Evolutionary conservation across 768 basidiomycete genomes (phyloP).

Genomic region (Lyophyllum semitale): DNA sequence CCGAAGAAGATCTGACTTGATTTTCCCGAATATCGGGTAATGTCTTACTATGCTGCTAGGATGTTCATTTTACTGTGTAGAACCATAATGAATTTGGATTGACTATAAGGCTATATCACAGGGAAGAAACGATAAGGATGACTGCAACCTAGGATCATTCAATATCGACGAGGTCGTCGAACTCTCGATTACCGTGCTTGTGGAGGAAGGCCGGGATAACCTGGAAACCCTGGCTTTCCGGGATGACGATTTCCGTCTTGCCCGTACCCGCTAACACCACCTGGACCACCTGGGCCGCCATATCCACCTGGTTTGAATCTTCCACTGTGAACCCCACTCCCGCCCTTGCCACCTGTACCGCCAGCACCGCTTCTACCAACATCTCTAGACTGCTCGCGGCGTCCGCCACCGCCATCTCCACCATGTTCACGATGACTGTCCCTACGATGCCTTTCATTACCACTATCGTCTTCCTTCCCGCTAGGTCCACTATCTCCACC

Average conservation of each 20-base stretch:
- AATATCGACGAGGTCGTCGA: neutral
- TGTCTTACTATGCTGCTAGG: neutral
- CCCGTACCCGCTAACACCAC: constrained; percentile 4
- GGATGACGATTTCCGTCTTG: constrained; percentile 3
- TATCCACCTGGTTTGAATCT: constrained; percentile 1
- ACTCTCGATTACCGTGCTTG: neutral
- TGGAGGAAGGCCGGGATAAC: constrained; percentile 8
- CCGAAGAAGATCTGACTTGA: neutral
- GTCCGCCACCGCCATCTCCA: neutral
- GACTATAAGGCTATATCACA: neutral
- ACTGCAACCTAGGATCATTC: neutral
- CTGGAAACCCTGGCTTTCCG: constrained; percentile 13
- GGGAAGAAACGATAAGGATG: neutral
- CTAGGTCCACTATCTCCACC: no score
- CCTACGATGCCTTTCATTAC: neutral
- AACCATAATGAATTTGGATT: neutral
- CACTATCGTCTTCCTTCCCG: neutral
- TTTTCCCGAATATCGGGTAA: neutral
- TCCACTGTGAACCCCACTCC: constrained; percentile 4
- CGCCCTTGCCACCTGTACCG: constrained; percentile 9
- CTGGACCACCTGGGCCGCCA: constrained; percentile 13
- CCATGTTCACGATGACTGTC: neutral
- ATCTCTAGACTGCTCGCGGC: neutral
- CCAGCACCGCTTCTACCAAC: constrained; percentile 1
- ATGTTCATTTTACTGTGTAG: neutral